Conservation (phyloP, 306 rosid species). For the Astragalus membranaceus region DNA sequence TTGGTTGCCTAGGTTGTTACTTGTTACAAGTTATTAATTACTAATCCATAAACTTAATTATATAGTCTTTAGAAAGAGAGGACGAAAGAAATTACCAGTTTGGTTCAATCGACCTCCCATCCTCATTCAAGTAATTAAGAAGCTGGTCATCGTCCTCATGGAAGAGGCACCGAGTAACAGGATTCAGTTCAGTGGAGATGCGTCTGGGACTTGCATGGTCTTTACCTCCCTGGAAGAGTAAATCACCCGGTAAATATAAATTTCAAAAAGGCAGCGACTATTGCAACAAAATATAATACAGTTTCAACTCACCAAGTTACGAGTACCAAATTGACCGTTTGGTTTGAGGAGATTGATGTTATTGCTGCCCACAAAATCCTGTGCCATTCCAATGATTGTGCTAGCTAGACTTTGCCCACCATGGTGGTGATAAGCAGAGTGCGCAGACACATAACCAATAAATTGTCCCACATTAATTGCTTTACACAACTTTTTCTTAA, state of each 20-base stretch:
- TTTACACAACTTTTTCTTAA: constrained; percentile 74
- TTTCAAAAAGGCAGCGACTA: neutral
- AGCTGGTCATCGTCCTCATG: constrained; percentile 77
- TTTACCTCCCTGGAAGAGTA: constrained; percentile 71
- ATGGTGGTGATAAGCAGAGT: constrained; percentile 91
- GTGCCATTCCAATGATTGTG: constrained; percentile 92
- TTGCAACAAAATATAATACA: neutral
- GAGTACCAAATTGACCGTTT: constrained; percentile 94
- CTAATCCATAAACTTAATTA: neutral
- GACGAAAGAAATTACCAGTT: constrained; percentile 46
- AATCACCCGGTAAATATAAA: neutral
- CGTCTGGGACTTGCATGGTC: constrained; percentile 91
- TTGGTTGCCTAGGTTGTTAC: no score
- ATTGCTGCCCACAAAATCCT: constrained; percentile 88
- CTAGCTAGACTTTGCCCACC: constrained; percentile 89
- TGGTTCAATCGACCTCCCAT: constrained; percentile 79
- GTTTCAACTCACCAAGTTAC: constrained; percentile 53
- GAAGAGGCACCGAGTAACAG: constrained; percentile 66
- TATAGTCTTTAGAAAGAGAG: neutral
- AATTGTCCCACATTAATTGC: constrained; percentile 92
- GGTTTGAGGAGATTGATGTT: constrained; percentile 83
- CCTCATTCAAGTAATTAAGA: constrained; percentile 86
- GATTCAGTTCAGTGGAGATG: constrained; percentile 53
- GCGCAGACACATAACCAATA: constrained; percentile 89
- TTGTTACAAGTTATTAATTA: neutral